Base-by-base conservation (phyloP, 2,329 filamentous ascomycete species). In the Orbilia javanica region DNA sequence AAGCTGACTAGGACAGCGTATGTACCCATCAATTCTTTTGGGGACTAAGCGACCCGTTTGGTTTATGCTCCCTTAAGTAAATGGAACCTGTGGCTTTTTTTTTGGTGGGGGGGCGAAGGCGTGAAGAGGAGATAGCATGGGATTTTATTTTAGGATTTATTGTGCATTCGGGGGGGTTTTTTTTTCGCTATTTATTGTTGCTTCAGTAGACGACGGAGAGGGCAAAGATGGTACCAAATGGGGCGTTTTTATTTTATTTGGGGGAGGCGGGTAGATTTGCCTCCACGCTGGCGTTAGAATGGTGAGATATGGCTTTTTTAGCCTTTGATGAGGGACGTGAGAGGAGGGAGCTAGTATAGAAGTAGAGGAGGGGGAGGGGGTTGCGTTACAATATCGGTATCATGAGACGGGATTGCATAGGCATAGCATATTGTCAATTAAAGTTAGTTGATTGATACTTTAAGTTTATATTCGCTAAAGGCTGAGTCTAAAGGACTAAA, bases 391-490 rank as follows among this genome's bases (percentile, higher is more conserved):
- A 44, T 20, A 44, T 44, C 25, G 13, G 25, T 6, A n/a, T 53
- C 50, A 31, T 53, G 50, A 11, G 50, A 53, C 25, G 27, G 50
- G 6, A 53, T 18, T 53, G 13, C 18, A 48, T 53, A 53, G 1
- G 10, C 31, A 50, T 50, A n/a, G n/a, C n/a, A n/a, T n/a, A n/a
- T n/a, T n/a, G n/a, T n/a, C 11, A 55, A 15, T 11, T 25, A 15
- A n/a, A 15, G 52, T 29, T 53, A n/a, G 22, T 13, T 29, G 5
- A 18, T 3, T n/a, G 3, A 1, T 20, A 34, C 3, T 34, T 29
- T 31, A 29, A n/a, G 55, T 20, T 44, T 29, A 60, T 57, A 20
- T 36, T 60, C 55, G 55, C 55, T 13, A 60, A 60, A 39, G 27
- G 55, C 55, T 34, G 55, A n/a, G 20, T 60, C 55, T 60, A 60